Base-by-base conservation (phyloP, 495 filamentous ascomycete species). In the Corynascus novoguineensis region DNA sequence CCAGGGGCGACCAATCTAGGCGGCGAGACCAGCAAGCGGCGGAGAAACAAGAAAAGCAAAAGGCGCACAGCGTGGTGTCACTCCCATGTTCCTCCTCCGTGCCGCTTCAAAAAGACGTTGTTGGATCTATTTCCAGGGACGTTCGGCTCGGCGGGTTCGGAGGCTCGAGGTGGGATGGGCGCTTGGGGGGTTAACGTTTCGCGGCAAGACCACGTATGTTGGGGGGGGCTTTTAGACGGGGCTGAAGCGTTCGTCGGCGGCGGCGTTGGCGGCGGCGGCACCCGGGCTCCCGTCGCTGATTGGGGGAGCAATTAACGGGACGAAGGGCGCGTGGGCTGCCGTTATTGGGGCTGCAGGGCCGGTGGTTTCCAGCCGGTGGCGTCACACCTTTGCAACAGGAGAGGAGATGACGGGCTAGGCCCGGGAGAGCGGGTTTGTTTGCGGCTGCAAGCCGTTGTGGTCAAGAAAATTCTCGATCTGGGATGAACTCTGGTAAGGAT, bases 261-360 rank as follows among this genome's bases (percentile, higher is more conserved):
- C 52, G 50, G 34, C 49, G 54, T 25, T 25, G 34, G 49, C 34
- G 50, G 34, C 49, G 54, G 37, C 35, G 34, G 49, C 34, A 28
- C 38, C 24, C 48, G 29, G 54, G 55, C 45, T 49, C 34, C 49
- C 42, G 51, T 19, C 54, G 53, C 59, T 68, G 64, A 68, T 68
- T 68, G 66, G 66, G 64, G 63, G 48, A 37, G 63, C 57, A 66
- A 64, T 63, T 24, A 58, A 58, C 61, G 50, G 64, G 58, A 51
- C 56, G 49, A 44, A 54, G 48, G 54, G 63, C 55, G 62, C 60
- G 65, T 68, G 65, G 65, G 55, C 53, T 54, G 50, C 45, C 58
- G 63, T 63, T 63, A 68, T 68, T 65, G 65, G 65, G 52, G 42
- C 56, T 52, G 54, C n/a, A 58, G 34, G 40, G 53, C 31, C 55